Evolutionary conservation across 495 filamentous ascomycete species (phyloP), one percentile per base, ranked within the genome.

Genomic region (Hypoxylon fuscum): DNA sequence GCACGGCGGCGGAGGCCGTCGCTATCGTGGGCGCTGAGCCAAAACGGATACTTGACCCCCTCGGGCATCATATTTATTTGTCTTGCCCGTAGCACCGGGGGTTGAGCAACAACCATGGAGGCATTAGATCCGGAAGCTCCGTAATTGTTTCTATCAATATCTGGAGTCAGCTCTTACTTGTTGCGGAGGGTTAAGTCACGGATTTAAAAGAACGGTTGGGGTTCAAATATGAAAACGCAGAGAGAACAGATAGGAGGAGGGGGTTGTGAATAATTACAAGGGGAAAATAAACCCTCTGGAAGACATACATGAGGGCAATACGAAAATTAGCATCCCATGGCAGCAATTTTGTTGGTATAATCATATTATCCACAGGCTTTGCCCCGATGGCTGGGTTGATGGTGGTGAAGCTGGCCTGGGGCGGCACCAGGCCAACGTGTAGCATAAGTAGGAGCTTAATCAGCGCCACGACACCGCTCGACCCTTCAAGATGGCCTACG

Each of bases 91-190:
- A 21, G 47, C 49, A 10, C 25, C 21, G 54, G 53, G 34, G 56
- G 41, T 35, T 73, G 38, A 6, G 45, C 22, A 2, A 80, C 59
- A 5, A 83, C 47, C 25, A 82, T 54, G 1, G 77, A 72, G 20
- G 74, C 74, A 65, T 79, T 84, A 35, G 63, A 73, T 0, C 81
- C 81, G 1, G 78, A 70, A 0, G 80, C 81, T 4, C 81, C 81
- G 42, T 84, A 84, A 47, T 77, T 82, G 54, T 78, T 82, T 44
- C 42, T 44, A 44, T 44, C 11, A n/a, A 23, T n/a, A 25, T n/a
- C 42, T 6, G 5, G 22, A 14, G 42, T 44, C 4, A 44, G 42
- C 21, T 25, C 27, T 9, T 25, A 44, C 21, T 43, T 17, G 37
- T 18, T 40, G 2, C 5, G 37, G 14, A 6, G 37, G 14, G 12